Conservation (phyloP, 257 asterid genomes). For the Penstemon eatonii region DNA sequence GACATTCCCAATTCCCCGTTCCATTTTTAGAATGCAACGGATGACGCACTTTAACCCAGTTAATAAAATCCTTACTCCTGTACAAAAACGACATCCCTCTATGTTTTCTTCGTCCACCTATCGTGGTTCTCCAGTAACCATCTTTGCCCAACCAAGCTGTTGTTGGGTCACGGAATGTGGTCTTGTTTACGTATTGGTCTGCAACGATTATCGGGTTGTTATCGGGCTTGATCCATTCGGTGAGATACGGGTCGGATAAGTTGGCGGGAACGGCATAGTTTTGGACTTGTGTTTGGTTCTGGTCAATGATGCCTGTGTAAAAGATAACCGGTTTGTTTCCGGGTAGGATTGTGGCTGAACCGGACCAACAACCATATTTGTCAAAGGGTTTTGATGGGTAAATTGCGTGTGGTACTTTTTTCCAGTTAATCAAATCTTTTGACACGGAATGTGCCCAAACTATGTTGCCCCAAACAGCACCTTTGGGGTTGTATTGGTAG, state of each 20-base stretch:
- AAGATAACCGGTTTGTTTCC: constrained; percentile 62
- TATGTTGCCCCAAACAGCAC: constrained; percentile 70
- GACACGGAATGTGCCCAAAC: constrained; percentile 92
- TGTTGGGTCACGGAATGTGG: constrained; percentile 71
- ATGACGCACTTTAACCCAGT: constrained; percentile 49
- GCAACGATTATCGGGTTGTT: constrained; percentile 60
- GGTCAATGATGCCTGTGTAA: constrained; percentile 64
- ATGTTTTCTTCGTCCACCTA: constrained; percentile 45
- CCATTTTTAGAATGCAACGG: constrained; percentile 49
- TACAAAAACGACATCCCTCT: constrained; percentile 57
- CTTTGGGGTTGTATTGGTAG: constrained; percentile 82
- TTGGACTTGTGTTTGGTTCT: constrained; percentile 54
- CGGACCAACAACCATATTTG: constrained; percentile 69
- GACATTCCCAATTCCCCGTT: constrained; percentile 75
- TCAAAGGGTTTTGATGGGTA: constrained; percentile 68
- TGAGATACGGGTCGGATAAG: constrained; percentile 58
- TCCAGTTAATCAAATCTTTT: constrained; percentile 69
- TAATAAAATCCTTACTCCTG: constrained; percentile 50
- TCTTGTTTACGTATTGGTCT: constrained; percentile 32
- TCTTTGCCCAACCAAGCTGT: constrained; percentile 74
- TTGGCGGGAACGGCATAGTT: constrained; percentile 64
- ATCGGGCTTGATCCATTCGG: constrained; percentile 63
- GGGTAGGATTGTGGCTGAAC: constrained; percentile 75
- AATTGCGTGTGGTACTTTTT: constrained; percentile 52
- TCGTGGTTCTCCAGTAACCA: constrained; percentile 49